Evolutionary conservation across 2,329 filamentous ascomycete genomes (phyloP), one percentile per base, ranked within the genome.

Genomic region (Gliomastix tumulicola): DNA sequence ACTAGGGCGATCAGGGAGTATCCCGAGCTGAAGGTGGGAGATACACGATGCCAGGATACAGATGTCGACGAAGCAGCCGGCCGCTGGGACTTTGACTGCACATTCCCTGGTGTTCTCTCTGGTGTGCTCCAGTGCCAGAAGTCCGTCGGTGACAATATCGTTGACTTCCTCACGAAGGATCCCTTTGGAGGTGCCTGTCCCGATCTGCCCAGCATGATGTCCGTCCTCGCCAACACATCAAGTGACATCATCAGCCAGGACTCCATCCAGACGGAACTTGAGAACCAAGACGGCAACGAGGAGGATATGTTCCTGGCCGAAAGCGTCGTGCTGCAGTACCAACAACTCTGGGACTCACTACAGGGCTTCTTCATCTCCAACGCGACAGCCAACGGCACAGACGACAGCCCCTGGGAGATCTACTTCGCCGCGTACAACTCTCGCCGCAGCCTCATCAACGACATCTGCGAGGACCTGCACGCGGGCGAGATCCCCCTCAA

Each of bases 121-220:
- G 44, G 46, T 0, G 49, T 47, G 0, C 38, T 49, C 34, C 45
- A 41, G 16, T 64, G 60, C 36, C 50, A 59, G 33, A 39, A 43
- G 15, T 50, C 59, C 0, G 50, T 63, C 20, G 47, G 53, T 35
- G 46, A 53, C 28, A 49, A 53, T 19, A 43, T 61, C 1, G 37
- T 57, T 12, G 50, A 61, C 28, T 54, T 60, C 11, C 47, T 64
- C 21, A 48, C 51, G 7, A 49, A 43, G 3, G 59, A 62, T 21
- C 56, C 59, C 0, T 57, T 64, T 20, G 56, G 48, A 7, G 58
- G 55, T 5, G 49, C 53, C 0, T 64, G 60, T 34, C 57, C 56
- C 0, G 52, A 57, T 16, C 33, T 62, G 13, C 49, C 56, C 1
- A 59, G 56, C 6, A 51, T 62, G 5, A 46, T 60, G 19, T 56